Conservation (phyloP, 2,329 filamentous ascomycete species). For the Pezicula rhizophila region DNA sequence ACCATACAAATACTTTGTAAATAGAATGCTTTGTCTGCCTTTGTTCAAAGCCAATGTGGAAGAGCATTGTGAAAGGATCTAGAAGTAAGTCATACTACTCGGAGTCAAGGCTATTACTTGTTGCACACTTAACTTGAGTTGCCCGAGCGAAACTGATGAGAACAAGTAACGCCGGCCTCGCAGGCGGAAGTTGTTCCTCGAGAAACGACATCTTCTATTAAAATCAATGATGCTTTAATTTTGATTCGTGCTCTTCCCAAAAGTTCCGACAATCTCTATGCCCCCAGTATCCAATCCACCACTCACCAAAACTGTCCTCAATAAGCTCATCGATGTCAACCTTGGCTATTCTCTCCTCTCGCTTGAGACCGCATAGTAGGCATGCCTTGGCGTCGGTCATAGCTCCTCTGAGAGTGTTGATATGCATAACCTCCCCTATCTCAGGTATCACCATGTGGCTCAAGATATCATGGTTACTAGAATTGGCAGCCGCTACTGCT, state of each 20-base stretch:
- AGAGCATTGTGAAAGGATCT: too few species aligned
- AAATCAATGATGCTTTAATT: constrained; percentile 58
- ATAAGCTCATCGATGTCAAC: constrained; percentile 63
- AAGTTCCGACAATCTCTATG: constrained; percentile 76
- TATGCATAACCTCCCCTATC: constrained; percentile 60
- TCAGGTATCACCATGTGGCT: constrained; percentile 53
- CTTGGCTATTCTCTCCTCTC: constrained; percentile 74
- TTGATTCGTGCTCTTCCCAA: constrained; percentile 71
- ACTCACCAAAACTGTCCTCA: constrained; percentile 91
- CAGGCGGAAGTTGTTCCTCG: too few species aligned
- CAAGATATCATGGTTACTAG: constrained; percentile 24
- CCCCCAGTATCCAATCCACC: constrained; percentile 90
- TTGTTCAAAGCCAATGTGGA: too few species aligned
- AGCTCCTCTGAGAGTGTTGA: constrained; percentile 66
- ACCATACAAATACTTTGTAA: too few species aligned
- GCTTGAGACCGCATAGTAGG: constrained; percentile 78
- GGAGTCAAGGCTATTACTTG: too few species aligned
- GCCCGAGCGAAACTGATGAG: too few species aligned
- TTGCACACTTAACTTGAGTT: too few species aligned
- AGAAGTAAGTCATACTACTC: too few species aligned
- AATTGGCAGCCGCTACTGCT: constrained; percentile 61
- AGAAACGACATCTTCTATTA: too few species aligned
- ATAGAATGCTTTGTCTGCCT: too few species aligned
- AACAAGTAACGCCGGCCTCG: too few species aligned
- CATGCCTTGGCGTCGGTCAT: constrained; percentile 70